Base-by-base conservation (phyloP, 441 rosid species). In the Macaranga tanarius region DNA sequence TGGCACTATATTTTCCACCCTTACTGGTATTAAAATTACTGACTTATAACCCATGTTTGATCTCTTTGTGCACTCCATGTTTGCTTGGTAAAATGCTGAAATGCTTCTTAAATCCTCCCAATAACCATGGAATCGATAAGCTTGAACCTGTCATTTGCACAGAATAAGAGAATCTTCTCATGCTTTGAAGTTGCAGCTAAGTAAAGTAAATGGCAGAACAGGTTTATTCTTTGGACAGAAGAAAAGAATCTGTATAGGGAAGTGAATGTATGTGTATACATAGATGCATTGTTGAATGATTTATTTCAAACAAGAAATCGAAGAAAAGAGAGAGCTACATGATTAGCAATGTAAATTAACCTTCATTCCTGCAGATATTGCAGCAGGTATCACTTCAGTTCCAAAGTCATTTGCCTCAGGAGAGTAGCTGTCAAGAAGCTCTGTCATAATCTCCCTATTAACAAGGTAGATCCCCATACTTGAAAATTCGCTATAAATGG, bases 51-150 rank as follows among this genome's bases (percentile, higher is more conserved):
- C 78, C 47, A 68, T 62, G 70, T 65, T 76, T 28, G 79, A 74
- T 75, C 79, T 82, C 85, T 82, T 89, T 55, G 83, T 81, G 83
- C 81, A 83, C 67, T 90, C 92, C 90, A 93, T 89, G 76, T 88
- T 93, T 19, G 97, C 96, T 47, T 73, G 74, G 76, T 93, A 90
- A 77, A 88, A 92, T 42, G 92, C 92, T 76, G 82, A 76, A 72
- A 92, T 75, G 86, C 84, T 93, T 75, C 79, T 76, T 84, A 90
- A 78, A 74, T 90, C 95, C 79, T 89, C 93, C 98, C 97, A 92
- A 65, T 88, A 89, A 23, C 93, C 97, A 58, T 86, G 84, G 65
- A 90, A 90, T 51, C 77, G 69, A 80, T 86, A 82, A 70, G 87
- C 89, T 64, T 79, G 82, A 73, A 93, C 90, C 98, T 92, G 87